phyloP scores from a whole-genome alignment of 805 yeast genomes.

The Barnettozyma sucrosica region DNA sequence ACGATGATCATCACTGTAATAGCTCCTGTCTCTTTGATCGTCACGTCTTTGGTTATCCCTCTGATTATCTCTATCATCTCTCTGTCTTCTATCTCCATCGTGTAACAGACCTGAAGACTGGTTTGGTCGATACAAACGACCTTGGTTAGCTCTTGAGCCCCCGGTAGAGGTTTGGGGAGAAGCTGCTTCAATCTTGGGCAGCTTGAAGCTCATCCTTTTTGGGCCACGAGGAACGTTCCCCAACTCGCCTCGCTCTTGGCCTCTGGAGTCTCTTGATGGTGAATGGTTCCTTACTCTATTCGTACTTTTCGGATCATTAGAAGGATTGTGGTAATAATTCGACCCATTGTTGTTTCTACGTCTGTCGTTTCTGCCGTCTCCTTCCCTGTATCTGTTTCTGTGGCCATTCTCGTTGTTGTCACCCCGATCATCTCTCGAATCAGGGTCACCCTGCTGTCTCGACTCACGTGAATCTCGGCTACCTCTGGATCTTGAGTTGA shows the following conservation, averaged over 20 bases:
- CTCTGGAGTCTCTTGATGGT: not conserved
- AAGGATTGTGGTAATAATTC: not conserved
- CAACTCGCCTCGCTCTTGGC: constrained; percentile 3
- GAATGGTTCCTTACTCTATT: constrained; percentile 4
- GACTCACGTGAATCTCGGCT: not conserved
- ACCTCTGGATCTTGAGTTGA: no score
- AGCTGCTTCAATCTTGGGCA: constrained; percentile 11
- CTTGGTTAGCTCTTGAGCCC: constrained; percentile 5
- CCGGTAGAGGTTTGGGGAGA: not conserved
- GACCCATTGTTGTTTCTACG: not conserved
- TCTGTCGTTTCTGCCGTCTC: not conserved
- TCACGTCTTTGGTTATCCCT: not conserved
- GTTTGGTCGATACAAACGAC: constrained; percentile 7
- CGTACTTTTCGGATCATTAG: not conserved
- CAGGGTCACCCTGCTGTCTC: not conserved
- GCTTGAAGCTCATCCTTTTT: constrained; percentile 16
- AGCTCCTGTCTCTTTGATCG: not conserved
- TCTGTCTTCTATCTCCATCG: not conserved
- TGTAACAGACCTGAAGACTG: not conserved
- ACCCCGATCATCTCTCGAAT: not conserved
- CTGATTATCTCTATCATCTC: not conserved
- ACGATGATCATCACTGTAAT: not conserved
- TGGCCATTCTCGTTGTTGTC: not conserved
- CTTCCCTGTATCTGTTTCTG: not conserved
- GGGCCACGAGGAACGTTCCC: constrained; percentile 15